Evolutionary conservation across 169 alveolate species (phyloP).

Genomic region (Cryptosporidium tyzzeri): DNA sequence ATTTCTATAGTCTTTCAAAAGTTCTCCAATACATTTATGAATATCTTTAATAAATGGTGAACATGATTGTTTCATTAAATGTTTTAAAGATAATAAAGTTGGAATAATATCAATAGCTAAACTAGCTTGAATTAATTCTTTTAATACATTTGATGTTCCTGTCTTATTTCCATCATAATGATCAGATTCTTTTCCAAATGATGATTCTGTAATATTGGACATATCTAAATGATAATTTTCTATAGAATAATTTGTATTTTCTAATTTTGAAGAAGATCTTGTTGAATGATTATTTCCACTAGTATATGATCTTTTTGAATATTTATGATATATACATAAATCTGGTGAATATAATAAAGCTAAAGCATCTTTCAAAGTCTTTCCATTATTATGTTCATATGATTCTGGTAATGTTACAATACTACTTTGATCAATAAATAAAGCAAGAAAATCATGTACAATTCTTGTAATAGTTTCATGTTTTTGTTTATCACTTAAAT

Average conservation of each 20-base stretch:
- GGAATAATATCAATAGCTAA: constrained; percentile 72
- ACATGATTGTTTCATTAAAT: constrained; percentile 67
- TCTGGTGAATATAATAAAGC: constrained; percentile 41
- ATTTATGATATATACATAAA: constrained; percentile 67
- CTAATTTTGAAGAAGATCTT: constrained; percentile 9
- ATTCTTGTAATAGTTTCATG: constrained; percentile 39
- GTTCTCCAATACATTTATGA: constrained; percentile 73
- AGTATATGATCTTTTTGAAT: constrained; percentile 40
- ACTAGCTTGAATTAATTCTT: constrained; percentile 73
- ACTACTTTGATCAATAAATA: constrained; percentile 67
- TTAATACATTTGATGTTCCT: constrained; percentile 14
- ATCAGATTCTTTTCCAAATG: not conserved
- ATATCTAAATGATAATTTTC: not conserved
- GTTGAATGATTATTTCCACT: not conserved
- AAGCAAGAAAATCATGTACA: constrained; percentile 65
- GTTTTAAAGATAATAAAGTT: constrained; percentile 56
- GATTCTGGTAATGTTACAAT: constrained; percentile 47
- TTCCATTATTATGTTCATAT: constrained; percentile 50
- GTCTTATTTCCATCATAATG: not conserved
- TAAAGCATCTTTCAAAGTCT: constrained; percentile 58
- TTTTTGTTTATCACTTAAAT: constrained; percentile 69
- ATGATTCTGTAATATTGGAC: not conserved
- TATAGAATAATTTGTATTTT: not conserved
- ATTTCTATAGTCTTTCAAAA: constrained; percentile 67
- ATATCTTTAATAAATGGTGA: constrained; percentile 69